phyloP scores from a whole-genome alignment of 1,139 yeast genomes.

The Geotrichum macrosporum region DNA sequence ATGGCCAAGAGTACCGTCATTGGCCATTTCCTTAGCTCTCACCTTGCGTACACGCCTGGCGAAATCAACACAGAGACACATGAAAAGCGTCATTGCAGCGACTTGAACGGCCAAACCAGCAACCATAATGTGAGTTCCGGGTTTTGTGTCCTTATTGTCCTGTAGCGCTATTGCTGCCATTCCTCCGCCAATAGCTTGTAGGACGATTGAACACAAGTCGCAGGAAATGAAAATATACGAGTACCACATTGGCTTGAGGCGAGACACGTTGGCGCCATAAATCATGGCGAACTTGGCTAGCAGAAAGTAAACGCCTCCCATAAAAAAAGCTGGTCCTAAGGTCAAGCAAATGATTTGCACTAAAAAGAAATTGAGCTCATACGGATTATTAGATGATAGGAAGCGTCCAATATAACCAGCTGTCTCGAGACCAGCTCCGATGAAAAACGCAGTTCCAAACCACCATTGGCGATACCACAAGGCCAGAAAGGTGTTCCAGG shows the following conservation, averaged over 20 bases:
- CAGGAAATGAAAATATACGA: slow-evolving; percentile 61
- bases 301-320: slow-evolving; percentile 81
- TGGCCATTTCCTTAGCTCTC: neutral
- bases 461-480: slow-evolving; percentile 61
- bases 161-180: slow-evolving; percentile 66
- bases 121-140: slow-evolving; percentile 73
- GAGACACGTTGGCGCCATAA: slow-evolving; percentile 59
- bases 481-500: slow-evolving; percentile 43
- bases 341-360: slow-evolving; percentile 69
- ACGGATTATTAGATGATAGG: slow-evolving; percentile 42
- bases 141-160: slow-evolving; percentile 39
- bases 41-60: neutral
- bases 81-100: slow-evolving; percentile 61
- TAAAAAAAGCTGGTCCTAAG: slow-evolving; percentile 80
- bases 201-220: slow-evolving; percentile 62
- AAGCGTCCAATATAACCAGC: slow-evolving; percentile 69
- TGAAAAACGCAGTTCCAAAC: slow-evolving; percentile 59
- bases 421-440: slow-evolving; percentile 61
- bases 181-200: slow-evolving; percentile 85
- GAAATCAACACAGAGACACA: slow-evolving; percentile 28
- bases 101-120: slow-evolving; percentile 82
- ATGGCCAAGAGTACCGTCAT: neutral
- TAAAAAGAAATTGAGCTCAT: slow-evolving; percentile 47
- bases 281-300: slow-evolving; percentile 70
- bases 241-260: slow-evolving; percentile 70